Evolutionary conservation across 169 alveolate genomes (phyloP).

Genomic region (Plasmodium chabaudi): DNA sequence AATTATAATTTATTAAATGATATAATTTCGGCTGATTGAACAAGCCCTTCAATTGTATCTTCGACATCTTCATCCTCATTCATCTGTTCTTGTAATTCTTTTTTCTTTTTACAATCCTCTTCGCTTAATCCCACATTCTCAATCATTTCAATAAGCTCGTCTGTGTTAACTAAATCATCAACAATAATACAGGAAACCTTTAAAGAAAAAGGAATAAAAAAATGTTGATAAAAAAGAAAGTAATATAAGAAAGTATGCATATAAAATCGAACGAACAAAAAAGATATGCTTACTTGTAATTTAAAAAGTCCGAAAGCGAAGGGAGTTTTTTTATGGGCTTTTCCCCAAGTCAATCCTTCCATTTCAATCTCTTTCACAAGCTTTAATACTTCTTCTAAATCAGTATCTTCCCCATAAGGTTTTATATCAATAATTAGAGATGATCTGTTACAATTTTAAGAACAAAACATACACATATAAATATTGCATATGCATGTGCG

Average conservation of each 20-base stretch:
- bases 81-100: constrained; percentile 76
- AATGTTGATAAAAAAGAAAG: not conserved
- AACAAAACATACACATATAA: not conserved
- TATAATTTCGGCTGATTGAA: constrained; percentile 90
- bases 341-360: constrained; percentile 91
- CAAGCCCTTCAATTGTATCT: constrained; percentile 87
- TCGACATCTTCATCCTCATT: constrained; percentile 82
- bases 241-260: not conserved
- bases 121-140: constrained; percentile 88
- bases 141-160: constrained; percentile 85
- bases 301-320: constrained; percentile 90
- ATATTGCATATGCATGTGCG: not conserved
- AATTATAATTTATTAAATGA: constrained; percentile 89
- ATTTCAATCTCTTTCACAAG: constrained; percentile 83
- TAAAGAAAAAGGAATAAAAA: not conserved
- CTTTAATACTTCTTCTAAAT: constrained; percentile 85
- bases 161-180: constrained; percentile 89
- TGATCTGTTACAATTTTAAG: constrained; percentile 80
- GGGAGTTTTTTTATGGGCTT: constrained; percentile 87
- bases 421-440: constrained; percentile 88
- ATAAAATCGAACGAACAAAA: not conserved
- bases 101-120: constrained; percentile 80
- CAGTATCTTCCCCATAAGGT: constrained; percentile 87
- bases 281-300: constrained; percentile 79
- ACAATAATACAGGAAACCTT: constrained; percentile 88